A percentile compares a stretch with the other conserved stretches of the same genome.
Conservation (phyloP, 768 basidiomycete species). For the Suillus americanus region DNA sequence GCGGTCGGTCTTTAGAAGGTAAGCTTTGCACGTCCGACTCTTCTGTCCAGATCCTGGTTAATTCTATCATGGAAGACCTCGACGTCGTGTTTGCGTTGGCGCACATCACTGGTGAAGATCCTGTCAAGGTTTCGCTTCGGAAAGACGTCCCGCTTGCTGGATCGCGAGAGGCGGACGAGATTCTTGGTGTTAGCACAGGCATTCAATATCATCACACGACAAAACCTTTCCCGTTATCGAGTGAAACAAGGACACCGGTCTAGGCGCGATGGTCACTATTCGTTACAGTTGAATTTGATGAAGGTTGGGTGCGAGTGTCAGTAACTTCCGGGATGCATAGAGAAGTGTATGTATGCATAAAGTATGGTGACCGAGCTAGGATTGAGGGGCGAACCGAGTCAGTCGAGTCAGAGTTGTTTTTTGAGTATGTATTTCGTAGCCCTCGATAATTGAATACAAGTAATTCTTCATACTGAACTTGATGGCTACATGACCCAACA, state of each 20-base stretch:
- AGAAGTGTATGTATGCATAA: background rate
- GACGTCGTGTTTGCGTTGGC: constrained; percentile 37
- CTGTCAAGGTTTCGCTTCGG: constrained; percentile 33
- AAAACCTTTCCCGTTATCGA: background rate
- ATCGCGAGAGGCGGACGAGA: constrained; percentile 35
- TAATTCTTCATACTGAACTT: too few relatives aligned
- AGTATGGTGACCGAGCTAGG: background rate
- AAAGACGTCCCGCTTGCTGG: constrained; percentile 34
- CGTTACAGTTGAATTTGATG: background rate
- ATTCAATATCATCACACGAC: background rate
- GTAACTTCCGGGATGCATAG: background rate
- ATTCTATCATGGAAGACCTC: constrained; percentile 21
- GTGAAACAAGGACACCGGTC: background rate
- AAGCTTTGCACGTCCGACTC: background rate
- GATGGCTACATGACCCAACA: too few relatives aligned
- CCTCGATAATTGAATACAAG: too few relatives aligned
- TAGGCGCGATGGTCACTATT: background rate
- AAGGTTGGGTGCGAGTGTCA: background rate
- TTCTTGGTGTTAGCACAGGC: constrained; percentile 25
- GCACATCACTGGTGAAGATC: constrained; percentile 32
- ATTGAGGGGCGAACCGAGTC: too few relatives aligned
- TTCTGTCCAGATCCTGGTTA: background rate
- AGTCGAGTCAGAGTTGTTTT: too few relatives aligned
- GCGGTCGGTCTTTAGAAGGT: constrained; percentile 14
- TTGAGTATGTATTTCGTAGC: too few relatives aligned